Evolutionary conservation across 768 basidiomycete species (phyloP), one percentile per base, ranked within the genome.

Genomic region (Hericium erinaceus): DNA sequence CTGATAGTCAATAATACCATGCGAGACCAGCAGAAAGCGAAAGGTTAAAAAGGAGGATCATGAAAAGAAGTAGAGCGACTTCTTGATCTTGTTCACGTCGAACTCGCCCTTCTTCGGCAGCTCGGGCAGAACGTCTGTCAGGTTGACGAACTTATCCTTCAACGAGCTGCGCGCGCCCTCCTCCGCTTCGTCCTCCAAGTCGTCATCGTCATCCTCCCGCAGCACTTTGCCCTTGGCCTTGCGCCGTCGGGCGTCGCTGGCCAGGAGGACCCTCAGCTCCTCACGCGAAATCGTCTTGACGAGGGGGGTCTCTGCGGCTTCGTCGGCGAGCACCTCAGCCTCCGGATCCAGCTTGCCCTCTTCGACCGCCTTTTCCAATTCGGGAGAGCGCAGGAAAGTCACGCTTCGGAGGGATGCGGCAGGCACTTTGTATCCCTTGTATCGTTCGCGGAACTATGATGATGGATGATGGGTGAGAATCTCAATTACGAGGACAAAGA

Each of bases 1-100:
- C 33, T 33, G 9, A 33, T 33, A 33, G 6, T 33, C 33, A 33
- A 33, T 33, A 2, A 33, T 33, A 33, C 33, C 33, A 46, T 46
- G 44, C n/a, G 44, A 20, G 7, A 20, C 44, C 44, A 46, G n/a
- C 44, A 46, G 44, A 46, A n/a, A 46, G n/a, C 4, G 24, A 28
- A 20, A 20, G 20, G 8, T 13, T 26, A 4, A 20, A 2, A 38
- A 51, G 38, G 54, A 48, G 33, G 44, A 63, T 72, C 80, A 97
- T 46, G 94, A 95, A 79, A 98, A 98, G 80, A 98, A 98, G 72
- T 98, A 98, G 39, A 78, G 77, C 46, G 88, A 91, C 57, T 82
- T 72, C 68, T 87, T 87, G 72, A 98, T 94, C 59, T 76, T 77
- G 64, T 81, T 76, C 60, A 98, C 92, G 62, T 90, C 80, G 69